These are phyloP conservation scores for Phialophora chinensis DNA, from an alignment of 2,329 filamentous ascomycete species.

Conservation along the genomic window DNA sequence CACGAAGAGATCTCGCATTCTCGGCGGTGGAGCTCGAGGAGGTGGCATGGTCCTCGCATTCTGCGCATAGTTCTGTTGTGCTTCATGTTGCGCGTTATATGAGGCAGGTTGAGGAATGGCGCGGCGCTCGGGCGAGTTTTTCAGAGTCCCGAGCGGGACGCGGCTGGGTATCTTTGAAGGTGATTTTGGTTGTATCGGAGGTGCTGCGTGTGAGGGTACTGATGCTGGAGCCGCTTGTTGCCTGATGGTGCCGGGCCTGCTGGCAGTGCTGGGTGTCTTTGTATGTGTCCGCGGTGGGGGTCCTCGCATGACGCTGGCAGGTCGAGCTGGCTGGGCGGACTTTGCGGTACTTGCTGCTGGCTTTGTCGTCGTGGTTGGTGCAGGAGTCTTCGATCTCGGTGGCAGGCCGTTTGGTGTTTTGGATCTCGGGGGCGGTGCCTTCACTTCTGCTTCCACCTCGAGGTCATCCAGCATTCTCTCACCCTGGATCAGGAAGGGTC, in stretches of 20 bases:
- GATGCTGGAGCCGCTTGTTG: conserved; percentile 33
- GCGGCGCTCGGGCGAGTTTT: conserved; percentile 80
- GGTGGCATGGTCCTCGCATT: conserved; percentile 57
- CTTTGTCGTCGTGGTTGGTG: conserved; percentile 39
- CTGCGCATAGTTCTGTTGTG: conserved; percentile 34
- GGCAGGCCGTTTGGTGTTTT: conserved; percentile 76
- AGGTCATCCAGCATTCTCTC: conserved; percentile 87
- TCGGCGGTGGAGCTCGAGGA: conserved; percentile 78
- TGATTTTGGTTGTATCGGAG: conserved; percentile 47
- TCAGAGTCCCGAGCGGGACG: conserved; percentile 54
- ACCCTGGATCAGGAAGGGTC: conserved; percentile 90
- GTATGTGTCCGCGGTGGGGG: conserved; percentile 51
- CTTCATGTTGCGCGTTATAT: conserved; percentile 30
- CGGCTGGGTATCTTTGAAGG: conserved; percentile 57
- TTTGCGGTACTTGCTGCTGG: conserved; percentile 26
- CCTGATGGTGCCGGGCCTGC: conserved; percentile 50
- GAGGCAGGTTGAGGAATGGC: conserved; percentile 49
- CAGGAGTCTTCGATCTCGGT: conserved; percentile 57
- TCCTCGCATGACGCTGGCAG: conserved; percentile 48
- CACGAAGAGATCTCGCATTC: conserved; percentile 82
- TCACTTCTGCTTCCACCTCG: conserved; percentile 65
- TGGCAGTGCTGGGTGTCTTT: conserved; percentile 53
- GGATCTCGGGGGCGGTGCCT: conserved; percentile 67
- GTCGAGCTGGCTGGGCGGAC: conserved; percentile 38
- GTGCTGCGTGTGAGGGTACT: conserved; percentile 29